phyloP scores from a whole-genome alignment of 192 early-diverging fungal genomes.

The Podila verticillata region DNA sequence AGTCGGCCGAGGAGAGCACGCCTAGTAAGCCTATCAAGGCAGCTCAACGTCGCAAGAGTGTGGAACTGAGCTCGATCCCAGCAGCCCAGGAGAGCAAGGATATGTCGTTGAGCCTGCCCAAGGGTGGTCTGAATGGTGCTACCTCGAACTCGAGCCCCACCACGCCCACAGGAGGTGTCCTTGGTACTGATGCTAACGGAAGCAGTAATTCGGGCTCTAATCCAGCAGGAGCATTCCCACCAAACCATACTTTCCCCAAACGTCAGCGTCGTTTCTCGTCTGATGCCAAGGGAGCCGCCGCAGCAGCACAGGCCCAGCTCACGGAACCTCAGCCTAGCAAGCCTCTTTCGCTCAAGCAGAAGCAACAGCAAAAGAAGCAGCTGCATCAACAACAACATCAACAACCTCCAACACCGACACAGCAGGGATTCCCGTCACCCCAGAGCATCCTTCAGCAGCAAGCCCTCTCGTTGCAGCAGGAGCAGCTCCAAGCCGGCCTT shows the following conservation, averaged over 20 bases:
- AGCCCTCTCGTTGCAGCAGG: conserved; percentile 18
- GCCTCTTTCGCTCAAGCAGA: conserved; percentile 36
- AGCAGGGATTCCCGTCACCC: conserved; percentile 23
- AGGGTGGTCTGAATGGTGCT: neutral
- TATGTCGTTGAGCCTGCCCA: conserved; percentile 25
- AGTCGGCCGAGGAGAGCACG: conserved; percentile 27
- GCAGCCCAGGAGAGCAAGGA: conserved; percentile 31
- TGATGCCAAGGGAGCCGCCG: conserved; percentile 42
- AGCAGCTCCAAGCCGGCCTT: conserved; percentile 26
- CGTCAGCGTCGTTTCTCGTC: conserved; percentile 52
- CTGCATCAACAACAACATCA: conserved; percentile 16
- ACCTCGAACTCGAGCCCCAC: conserved; percentile 27
- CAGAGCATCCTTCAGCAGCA: conserved; percentile 45
- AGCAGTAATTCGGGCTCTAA: neutral
- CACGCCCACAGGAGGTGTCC: conserved; percentile 30
- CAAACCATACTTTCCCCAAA: conserved; percentile 45
- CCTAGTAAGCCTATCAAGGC: conserved; percentile 23
- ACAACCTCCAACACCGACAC: neutral
- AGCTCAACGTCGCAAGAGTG: conserved; percentile 36
- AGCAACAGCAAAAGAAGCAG: conserved; percentile 33
- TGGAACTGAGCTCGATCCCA: conserved; percentile 21
- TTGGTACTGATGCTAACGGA: conserved; percentile 11
- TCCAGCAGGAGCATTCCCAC: conserved; percentile 12
- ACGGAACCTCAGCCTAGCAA: conserved; percentile 20
- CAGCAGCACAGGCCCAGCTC: conserved; percentile 25